phyloP scores from a whole-genome alignment of 83 land plant species.

The Picea engelmannii region DNA sequence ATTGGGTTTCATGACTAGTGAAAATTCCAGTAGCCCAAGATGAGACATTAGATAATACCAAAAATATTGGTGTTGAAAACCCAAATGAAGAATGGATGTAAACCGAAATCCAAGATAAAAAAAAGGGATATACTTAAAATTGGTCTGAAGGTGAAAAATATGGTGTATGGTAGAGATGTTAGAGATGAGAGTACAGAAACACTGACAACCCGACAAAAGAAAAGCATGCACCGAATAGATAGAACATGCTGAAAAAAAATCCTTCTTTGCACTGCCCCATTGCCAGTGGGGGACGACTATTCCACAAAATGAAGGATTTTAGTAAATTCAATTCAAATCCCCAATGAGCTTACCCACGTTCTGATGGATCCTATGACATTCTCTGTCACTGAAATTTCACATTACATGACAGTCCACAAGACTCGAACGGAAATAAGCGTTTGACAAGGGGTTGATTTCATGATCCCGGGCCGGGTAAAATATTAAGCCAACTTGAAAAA shows the following conservation, averaged over 20 bases:
- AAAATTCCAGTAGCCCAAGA: not conserved
- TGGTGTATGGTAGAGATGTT: slow-evolving; percentile 1
- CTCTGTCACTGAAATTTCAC: slow-evolving; percentile 6
- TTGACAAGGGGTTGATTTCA: slow-evolving; percentile 12
- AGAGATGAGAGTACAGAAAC: not conserved
- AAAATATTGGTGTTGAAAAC: slow-evolving; percentile 1
- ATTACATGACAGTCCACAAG: not conserved
- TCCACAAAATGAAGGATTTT: slow-evolving; percentile 9
- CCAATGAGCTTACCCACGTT: not conserved
- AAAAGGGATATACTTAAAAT: not conserved
- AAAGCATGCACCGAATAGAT: slow-evolving; percentile 17
- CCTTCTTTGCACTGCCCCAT: not conserved
- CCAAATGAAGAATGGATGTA: not conserved
- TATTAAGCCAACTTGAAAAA: too few relatives aligned
- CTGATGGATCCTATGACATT: not conserved
- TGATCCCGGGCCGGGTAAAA: slow-evolving; percentile 11
- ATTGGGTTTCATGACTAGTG: not conserved
- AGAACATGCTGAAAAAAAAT: slow-evolving; percentile 11
- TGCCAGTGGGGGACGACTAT: slow-evolving; percentile 2
- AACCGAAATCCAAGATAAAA: not conserved
- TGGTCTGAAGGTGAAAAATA: not conserved
- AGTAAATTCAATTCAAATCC: slow-evolving; percentile 14
- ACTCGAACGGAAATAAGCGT: not conserved
- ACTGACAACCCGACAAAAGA: slow-evolving; percentile 15
- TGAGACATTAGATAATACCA: not conserved